Conservation (phyloP, 768 basidiomycete species). For the Mycena rebaudengoi region DNA sequence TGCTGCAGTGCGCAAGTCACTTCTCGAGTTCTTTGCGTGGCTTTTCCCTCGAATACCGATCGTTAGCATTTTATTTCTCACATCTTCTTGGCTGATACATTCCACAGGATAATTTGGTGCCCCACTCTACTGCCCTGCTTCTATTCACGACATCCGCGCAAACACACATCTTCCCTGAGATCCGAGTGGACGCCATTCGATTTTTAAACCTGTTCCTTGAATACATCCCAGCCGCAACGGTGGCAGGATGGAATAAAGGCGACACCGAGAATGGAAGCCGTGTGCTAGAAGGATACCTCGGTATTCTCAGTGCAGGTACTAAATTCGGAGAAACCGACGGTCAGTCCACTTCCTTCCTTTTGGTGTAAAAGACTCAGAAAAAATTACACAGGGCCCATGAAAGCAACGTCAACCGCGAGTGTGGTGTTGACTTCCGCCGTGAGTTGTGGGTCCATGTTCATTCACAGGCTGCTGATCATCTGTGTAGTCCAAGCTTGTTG, state of each 20-base stretch:
- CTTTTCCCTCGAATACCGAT: conserved; percentile 68
- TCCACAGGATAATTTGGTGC: conserved; percentile 69
- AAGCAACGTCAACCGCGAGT: conserved; percentile 68
- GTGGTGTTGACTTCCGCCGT: conserved; percentile 74
- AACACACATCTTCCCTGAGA: conserved; percentile 95
- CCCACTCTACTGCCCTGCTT: conserved; percentile 79
- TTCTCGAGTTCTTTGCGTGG: conserved; percentile 78
- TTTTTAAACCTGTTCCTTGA: conserved; percentile 81
- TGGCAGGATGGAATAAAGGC: conserved; percentile 71
- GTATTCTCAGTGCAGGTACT: conserved; percentile 76
- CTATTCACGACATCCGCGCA: conserved; percentile 91
- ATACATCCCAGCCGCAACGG: conserved; percentile 70
- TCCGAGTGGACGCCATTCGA: conserved; percentile 88
- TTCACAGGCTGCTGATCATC: neutral
- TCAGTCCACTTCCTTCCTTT: conserved; percentile 29
- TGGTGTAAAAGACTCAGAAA: neutral
- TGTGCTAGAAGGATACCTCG: conserved; percentile 81
- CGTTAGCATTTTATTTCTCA: conserved; percentile 45
- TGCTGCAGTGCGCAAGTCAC: conserved; percentile 75
- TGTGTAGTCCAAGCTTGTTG: conserved; percentile 79
- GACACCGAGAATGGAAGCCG: conserved; percentile 63
- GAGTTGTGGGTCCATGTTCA: conserved; percentile 30
- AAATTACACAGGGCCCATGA: conserved; percentile 42
- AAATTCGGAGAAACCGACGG: conserved; percentile 67
- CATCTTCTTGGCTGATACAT: neutral